Evolutionary conservation across 1,284 basidiomycete genomes (phyloP), one percentile per base, ranked within the genome.

Genomic region (Thelephora terrestris): DNA sequence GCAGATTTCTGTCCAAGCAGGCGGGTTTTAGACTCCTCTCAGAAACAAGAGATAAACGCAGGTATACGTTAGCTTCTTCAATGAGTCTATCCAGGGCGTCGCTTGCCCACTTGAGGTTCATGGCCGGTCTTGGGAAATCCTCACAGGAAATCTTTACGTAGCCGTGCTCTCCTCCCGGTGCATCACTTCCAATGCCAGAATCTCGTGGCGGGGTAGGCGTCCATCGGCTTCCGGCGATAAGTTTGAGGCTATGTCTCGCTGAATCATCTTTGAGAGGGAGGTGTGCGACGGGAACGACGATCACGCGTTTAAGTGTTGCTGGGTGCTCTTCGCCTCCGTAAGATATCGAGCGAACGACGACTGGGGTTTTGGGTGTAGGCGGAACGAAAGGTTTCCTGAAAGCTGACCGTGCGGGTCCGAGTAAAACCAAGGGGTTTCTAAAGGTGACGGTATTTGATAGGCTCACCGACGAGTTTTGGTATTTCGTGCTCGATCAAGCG

Each of bases 41-140:
- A 43, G 4, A 27, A 43, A 40, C 39, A 23, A n/a, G 27, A 49
- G 46, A 48, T 35, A 35, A 5, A 23, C 39, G 43, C 47, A 48
- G 16, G 73, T 79, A 53, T 56, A 92, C 91, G 63, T 92, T 92
- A 12, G 90, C 86, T 57, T 83, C 80, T 12, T 64, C 66, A 52
- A 92, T 64, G 36, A 94, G 66, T 52, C 74, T 68, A 58, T 91
- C 84, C 46, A 94, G 63, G 9, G 78, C 74, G 58, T 93, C 89
- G 57, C 84, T 85, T 20, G 81, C 83, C 81, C 85, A 90, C 63
- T 91, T 91, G 55, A 91, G 65, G 64, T 94, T 94, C 85, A 87
- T 83, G 21, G 78, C 72, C 1, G 80, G 74, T 55, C 78, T 73
- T 3, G 81, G 79, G 63, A 89, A 91, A 61, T 85, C 78, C 57